Evolutionary conservation across 495 filamentous ascomycete species (phyloP).

Genomic region (Penicillium manginii): DNA sequence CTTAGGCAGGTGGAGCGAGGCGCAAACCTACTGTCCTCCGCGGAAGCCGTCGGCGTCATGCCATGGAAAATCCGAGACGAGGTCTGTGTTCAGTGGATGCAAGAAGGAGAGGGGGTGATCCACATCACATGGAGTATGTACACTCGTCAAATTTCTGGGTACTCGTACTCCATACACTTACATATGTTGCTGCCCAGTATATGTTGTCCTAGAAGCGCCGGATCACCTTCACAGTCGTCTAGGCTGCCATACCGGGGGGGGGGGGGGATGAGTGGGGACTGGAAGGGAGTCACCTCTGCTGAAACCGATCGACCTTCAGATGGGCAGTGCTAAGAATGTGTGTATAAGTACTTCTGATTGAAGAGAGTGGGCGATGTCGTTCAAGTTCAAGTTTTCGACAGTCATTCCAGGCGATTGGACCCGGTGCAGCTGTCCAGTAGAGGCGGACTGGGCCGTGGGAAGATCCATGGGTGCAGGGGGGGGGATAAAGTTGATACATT

Average conservation of each 20-base stretch:
- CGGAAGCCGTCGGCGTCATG: neutral
- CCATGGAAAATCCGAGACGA: neutral
- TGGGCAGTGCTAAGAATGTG: neutral
- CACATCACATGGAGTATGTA: neutral
- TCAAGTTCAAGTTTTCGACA: no score
- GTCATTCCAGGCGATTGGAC: conserved; percentile 1
- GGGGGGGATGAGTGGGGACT: neutral
- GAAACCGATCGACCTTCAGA: neutral
- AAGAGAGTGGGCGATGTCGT: no score
- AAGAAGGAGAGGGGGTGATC: neutral
- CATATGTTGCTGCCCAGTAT: neutral
- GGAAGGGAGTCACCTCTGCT: neutral
- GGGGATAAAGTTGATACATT: conserved; percentile 5
- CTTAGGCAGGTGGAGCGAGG: neutral
- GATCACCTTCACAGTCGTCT: neutral
- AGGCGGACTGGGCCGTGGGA: neutral
- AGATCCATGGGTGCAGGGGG: neutral
- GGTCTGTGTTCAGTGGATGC: neutral
- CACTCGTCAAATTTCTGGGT: no score
- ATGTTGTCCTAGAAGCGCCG: neutral
- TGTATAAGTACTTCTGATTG: neutral
- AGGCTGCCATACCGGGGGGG: neutral
- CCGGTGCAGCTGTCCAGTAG: neutral
- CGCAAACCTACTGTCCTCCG: neutral
- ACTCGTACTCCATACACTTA: no score